Base-by-base conservation (phyloP, 2,329 filamentous ascomycete species). In the Pseudofabraea citricarpa region DNA sequence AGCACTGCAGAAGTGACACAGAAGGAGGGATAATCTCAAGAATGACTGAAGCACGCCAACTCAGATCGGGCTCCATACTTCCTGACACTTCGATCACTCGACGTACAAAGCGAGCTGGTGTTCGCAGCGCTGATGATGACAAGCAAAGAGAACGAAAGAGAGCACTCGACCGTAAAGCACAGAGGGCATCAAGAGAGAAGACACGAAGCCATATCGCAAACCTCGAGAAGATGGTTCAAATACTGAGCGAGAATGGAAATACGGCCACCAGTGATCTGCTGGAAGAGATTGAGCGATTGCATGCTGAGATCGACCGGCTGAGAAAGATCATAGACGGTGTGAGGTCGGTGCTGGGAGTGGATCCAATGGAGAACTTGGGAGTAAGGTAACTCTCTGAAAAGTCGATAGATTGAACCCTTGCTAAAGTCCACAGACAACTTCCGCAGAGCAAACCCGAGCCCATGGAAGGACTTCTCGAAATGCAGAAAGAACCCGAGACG, bases 261-360 rank as follows among this genome's bases (percentile, higher is more conserved):
- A 33, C 40, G 13, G 44, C 36, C 6, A 51, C 48, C 4, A 42
- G 26, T 15, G 41, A 53, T 19, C 39, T 53, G 31, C 40, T 53
- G 43, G 45, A 44, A 9, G 46, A 51, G 33, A 44, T 53, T 19
- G 31, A 20, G 7, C 37, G 35, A 16, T 41, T 53, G 18, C 41
- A 46, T 26, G 44, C 21, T 4, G 50, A 53, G 41, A 44, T 46
- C 20, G 50, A 51, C 13, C 21, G 48, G 15, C 29, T 53, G 15
- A 35, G 45, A 18, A 53, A 53, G 44, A 47, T 51, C 26, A 53
- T 53, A 23, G 46, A 51, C 10, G 40, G 47, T 20, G 45, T 49
- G 16, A 51, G 44, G 36, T 45, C 43, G 10, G 33, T 43, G 4
- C 22, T 51, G 19, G 44, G 46, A 16, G 29, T 33, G 8, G 41